A percentile compares a stretch with the other conserved stretches of the same genome.
Conservation (phyloP, 345 rosid genomes). For the Gossypium mustelinum region DNA sequence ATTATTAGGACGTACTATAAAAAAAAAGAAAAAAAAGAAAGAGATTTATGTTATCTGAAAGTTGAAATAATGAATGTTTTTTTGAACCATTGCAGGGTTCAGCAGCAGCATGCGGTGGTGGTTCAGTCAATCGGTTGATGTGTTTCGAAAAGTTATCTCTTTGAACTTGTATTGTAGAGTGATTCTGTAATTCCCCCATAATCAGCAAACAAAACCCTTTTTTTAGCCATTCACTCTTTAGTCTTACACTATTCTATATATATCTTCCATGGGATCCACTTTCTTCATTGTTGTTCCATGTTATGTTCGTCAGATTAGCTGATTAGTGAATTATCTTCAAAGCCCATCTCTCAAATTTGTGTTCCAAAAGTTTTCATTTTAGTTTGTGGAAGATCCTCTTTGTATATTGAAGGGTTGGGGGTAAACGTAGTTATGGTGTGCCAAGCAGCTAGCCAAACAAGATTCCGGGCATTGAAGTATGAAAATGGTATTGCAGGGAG, state of each 20-base stretch:
- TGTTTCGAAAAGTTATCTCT: constrained; percentile 50
- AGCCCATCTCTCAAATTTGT: not conserved
- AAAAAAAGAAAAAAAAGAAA: too few species aligned
- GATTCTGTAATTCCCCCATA: constrained; percentile 46
- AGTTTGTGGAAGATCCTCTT: constrained; percentile 12
- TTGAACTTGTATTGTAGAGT: constrained; percentile 65
- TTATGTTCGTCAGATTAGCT: constrained; percentile 63
- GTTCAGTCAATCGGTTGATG: constrained; percentile 53
- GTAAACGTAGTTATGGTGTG: constrained; percentile 71
- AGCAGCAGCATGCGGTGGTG: constrained; percentile 69
- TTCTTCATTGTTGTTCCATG: constrained; percentile 48
- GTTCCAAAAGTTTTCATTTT: not conserved
- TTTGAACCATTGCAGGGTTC: constrained; percentile 22
- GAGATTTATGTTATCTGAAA: too few species aligned
- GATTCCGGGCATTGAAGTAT: constrained; percentile 75
- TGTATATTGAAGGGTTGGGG: constrained; percentile 33
- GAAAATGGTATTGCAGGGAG: constrained; percentile 79
- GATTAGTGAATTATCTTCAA: constrained; percentile 18
- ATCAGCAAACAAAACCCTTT: not conserved
- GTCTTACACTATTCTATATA: not conserved
- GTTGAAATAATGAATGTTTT: too few species aligned
- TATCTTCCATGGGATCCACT: constrained; percentile 50
- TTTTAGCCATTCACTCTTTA: not conserved
- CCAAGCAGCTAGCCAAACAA: constrained; percentile 86
- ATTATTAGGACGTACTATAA: too few species aligned